phyloP scores from a whole-genome alignment of 73 alveolate genomes.

The Paramecium caudatum region DNA sequence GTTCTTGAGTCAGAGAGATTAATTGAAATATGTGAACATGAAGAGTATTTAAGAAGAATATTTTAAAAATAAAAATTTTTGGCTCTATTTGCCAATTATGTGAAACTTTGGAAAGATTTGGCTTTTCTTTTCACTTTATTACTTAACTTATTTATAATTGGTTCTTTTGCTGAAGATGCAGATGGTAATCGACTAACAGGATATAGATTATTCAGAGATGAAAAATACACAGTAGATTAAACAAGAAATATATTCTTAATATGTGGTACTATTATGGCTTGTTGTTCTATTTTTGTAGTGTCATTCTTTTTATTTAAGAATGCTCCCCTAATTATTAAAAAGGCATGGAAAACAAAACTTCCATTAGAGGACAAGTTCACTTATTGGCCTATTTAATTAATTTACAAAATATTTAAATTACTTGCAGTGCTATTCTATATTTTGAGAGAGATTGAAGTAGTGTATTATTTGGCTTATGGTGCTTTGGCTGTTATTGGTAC shows the following conservation, averaged over 20 bases:
- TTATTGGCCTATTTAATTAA: conserved; percentile 36
- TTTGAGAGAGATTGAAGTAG: conserved; percentile 78
- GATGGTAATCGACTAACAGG: conserved; percentile 68
- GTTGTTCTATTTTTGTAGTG: conserved; percentile 78
- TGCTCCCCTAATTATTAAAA: conserved; percentile 75
- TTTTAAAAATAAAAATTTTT: conserved; percentile 72
- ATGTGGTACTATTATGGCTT: conserved; percentile 78
- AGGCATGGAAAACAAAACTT: conserved; percentile 75
- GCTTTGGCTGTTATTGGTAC: conserved; percentile 83
- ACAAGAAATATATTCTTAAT: conserved; percentile 57
- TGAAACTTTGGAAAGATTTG: conserved; percentile 78
- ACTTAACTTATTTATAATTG: conserved; percentile 71
- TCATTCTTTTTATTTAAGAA: conserved; percentile 77
- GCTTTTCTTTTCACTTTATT: conserved; percentile 75
- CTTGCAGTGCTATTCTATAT: conserved; percentile 67
- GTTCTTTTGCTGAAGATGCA: conserved; percentile 68
- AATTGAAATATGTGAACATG: conserved; percentile 79
- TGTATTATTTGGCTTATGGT: conserved; percentile 85
- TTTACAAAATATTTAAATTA: neutral
- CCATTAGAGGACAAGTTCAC: conserved; percentile 69
- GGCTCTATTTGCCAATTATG: conserved; percentile 78
- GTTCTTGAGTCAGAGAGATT: conserved; percentile 73
- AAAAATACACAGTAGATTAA: conserved; percentile 47
- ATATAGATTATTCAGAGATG: conserved; percentile 53
- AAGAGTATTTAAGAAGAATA: conserved; percentile 62